phyloP scores from a whole-genome alignment of 2,329 filamentous ascomycete species.

The Cladosporium velox region DNA sequence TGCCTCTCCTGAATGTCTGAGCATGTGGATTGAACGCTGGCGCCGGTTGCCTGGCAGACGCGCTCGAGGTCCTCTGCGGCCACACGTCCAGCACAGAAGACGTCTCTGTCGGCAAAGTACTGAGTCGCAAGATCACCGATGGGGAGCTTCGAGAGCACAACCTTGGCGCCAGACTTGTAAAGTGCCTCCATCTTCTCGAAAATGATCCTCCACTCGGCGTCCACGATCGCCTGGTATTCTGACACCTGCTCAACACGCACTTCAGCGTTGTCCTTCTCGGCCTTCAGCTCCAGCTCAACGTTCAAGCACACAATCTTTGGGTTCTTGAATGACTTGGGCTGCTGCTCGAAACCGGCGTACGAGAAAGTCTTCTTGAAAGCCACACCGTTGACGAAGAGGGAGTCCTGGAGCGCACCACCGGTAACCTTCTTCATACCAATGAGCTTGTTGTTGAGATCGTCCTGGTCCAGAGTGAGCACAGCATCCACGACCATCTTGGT shows the following conservation, averaged over 20 bases:
- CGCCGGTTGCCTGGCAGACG: constrained; percentile 91
- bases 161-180: constrained; percentile 91
- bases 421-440: constrained; percentile 99
- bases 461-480: constrained; percentile 91
- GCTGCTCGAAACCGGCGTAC: constrained; percentile 98
- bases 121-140: constrained; percentile 98
- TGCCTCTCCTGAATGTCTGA: constrained; percentile 81
- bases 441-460: constrained; percentile 95
- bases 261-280: constrained; percentile 98
- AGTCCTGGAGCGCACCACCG: constrained; percentile 92
- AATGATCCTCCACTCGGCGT: constrained; percentile 99
- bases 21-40: constrained; percentile 91
- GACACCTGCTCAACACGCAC: constrained; percentile 97
- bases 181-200: constrained; percentile 98
- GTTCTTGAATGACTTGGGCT: constrained; percentile 91
- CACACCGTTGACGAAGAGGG: constrained; percentile 94
- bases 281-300: constrained; percentile 97
- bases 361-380: constrained; percentile 99
- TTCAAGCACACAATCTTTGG: constrained; percentile 97
- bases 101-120: constrained; percentile 90
- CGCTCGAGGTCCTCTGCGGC: constrained; percentile 91
- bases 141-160: constrained; percentile 93
- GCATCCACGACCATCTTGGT: constrained; percentile 99
- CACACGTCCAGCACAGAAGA: constrained; percentile 97
- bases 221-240: constrained; percentile 98